Evolutionary conservation across 2,329 filamentous ascomycete species (phyloP), one percentile per base, ranked within the genome.

Genomic region (Diatrype stigma): DNA sequence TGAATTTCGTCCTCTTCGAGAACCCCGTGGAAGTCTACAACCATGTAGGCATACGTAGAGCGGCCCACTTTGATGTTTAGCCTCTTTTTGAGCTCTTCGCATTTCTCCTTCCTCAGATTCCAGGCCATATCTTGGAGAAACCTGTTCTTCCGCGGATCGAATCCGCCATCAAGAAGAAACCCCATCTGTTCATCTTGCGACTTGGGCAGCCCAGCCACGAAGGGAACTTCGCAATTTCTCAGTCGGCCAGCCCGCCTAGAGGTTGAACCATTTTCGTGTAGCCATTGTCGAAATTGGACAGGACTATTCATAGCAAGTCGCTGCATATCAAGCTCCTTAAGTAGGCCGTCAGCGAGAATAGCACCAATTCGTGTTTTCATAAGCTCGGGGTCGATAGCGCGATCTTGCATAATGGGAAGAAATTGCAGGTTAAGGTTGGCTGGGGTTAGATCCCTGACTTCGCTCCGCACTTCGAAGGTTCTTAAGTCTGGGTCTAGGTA

Each of bases 1-100:
- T 88, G 84, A 0, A 91, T 75, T 57, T 92, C 84, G 1, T 80
- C 80, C 37, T 86, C 84, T 46, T 79, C 68, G 0, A 93, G 64
- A 0, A 80, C 69, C 0, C 76, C 78, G 0, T 69, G 69, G 22
- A 88, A 89, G 63, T 93, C 89, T 0, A 85, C 79, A 0, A 89
- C 76, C 70, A 90, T 90, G 52, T 78, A 81, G 0, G 84, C 69
- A 44, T 81, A 83, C 0, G 85, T 80, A 0, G 86, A 87, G 7
- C 76, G 74, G 0, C 78, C 76, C 0, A 90, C 69, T 1, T 72
- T 76, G 46, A 90, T 79, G 45, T 82, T 84, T 49, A 88, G 69
- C 50, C 79, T 81, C 1, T 73, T 65, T 42, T 78, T 70, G 8
- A 88, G 70, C 2, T 69, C 64, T 0, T 81, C 71, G 48, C 82